Evolutionary conservation across 1,284 basidiomycete species (phyloP), one percentile per base, ranked within the genome.

Genomic region (Leccinum solheimii): DNA sequence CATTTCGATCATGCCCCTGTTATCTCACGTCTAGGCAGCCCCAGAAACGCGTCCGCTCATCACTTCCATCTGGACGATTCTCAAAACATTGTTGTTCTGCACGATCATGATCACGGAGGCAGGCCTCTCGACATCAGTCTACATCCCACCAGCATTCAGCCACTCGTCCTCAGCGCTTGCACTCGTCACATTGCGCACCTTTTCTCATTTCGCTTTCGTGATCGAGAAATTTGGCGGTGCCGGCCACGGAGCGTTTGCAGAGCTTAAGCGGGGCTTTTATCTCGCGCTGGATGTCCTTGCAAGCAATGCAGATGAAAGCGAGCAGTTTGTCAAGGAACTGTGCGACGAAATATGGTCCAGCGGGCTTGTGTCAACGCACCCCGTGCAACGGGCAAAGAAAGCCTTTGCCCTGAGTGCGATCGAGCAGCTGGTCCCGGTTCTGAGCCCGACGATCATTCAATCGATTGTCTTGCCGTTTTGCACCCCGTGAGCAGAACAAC

Each of bases 171-270:
- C 81, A 2, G 67, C 77, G 5, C 75, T 89, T 11, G 82, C 86
- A 1, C 72, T 82, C 5, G 73, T 77, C 10, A 78, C 80, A 3
- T 75, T 92, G 0, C 78, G 80, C 32, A 82, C 81, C 0, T 78
- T 91, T 10, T 83, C 80, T 14, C 82, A 86, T 66, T 76, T 91
- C n/a, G 83, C 89, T 0, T 89, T 89, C 67, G 81, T 91, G 40
- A 82, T 91, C 7, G 83, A 86, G 2, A 83, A 88, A 66, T 91
- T 91, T 66, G 90, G 90, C 3, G 89, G 90, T 7, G 82, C 83
- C 2, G 76, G 76, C 14, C 72, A 74, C 9, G 76, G 78, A 21
- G 81, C 85, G 1, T 87, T 92, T 66, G 70, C 79, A 19, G 88
- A 91, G 70, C 77, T 92, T 36, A 87, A 87, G 67, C 84, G 83